Evolutionary conservation across 352 stramenopile genomes (phyloP), one percentile per base, ranked within the genome.

Genomic region (Elongisporangium senticosum): DNA sequence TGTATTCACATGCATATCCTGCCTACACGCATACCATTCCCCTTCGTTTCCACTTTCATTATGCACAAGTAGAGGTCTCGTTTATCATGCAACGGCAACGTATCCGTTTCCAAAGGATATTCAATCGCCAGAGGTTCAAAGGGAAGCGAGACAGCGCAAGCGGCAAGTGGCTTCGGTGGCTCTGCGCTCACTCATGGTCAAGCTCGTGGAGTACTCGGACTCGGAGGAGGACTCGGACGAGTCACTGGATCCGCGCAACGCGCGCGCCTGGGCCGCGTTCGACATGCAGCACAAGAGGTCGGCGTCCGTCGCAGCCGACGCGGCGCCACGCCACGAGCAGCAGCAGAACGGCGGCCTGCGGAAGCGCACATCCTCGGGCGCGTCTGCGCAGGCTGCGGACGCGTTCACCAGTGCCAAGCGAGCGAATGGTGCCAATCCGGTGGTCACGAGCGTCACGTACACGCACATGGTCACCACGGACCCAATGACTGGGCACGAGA

Each of bases 61-160:
- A n/a, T 43, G 33, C 33, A 43, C 11, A 17, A 43, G 13, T 10
- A 14, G 10, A 17, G 8, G 33, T 43, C 33, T 43, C 33, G 33
- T 43, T 14, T 43, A 43, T 43, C 33, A 43, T 43, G 33, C 33
- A 43, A 43, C 33, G 13, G 33, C 33, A 43, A 43, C 33, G 33
- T 43, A 43, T 43, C 33, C 33, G 33, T 43, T 43, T 43, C 33
- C 33, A 43, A 43, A 43, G 33, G 33, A 43, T 43, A 43, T 43
- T 43, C 48, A 10, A 4, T 52, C 48, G 21, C 19, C 48, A 52
- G 48, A 24, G 21, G 48, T 24, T 52, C 17, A 7, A 52, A 52
- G 14, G 48, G 48, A 52, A 52, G n/a, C 48, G 21, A 52, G 48
- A 52, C 48, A 52, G n/a, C 48, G 48, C 48, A 15, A 23, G 23